Conservation (phyloP, 148 eudicot genomes). For the Vaccinium myrtillus region DNA sequence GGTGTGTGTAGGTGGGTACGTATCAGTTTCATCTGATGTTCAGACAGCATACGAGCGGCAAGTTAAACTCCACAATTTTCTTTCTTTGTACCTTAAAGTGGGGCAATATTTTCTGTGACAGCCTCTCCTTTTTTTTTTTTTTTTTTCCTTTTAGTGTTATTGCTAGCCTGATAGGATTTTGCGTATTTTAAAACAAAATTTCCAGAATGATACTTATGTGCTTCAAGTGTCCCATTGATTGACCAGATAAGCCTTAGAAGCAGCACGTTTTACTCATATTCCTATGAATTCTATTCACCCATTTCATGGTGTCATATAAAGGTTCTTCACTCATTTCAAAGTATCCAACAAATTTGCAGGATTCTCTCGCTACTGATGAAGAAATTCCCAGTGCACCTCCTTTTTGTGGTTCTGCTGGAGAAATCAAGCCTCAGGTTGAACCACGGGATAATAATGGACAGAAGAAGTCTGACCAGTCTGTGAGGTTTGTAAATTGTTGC, state of each 20-base stretch:
- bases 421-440: conserved; percentile 30
- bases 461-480: conserved; percentile 27
- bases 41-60: background rate
- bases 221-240: background rate
- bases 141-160: background rate
- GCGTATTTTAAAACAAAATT: background rate
- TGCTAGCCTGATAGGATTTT: background rate
- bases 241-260: background rate
- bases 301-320: background rate
- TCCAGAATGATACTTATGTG: background rate
- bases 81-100: background rate
- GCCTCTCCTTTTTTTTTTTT: background rate
- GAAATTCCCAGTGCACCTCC: conserved; percentile 91
- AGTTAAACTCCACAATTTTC: background rate
- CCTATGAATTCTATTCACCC: background rate
- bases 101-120: background rate
- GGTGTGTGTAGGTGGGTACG: background rate
- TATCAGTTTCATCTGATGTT: background rate
- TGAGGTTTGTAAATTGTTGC: conserved; percentile 43
- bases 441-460: conserved; percentile 26
- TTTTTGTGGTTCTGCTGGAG: conserved; percentile 41
- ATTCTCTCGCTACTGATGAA: conserved; percentile 27
- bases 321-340: background rate
- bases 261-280: background rate
- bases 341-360: conserved; percentile 18